Evolutionary conservation across 2,329 filamentous ascomycete genomes (phyloP).

Genomic region (Ploettnerulaceae sp.): DNA sequence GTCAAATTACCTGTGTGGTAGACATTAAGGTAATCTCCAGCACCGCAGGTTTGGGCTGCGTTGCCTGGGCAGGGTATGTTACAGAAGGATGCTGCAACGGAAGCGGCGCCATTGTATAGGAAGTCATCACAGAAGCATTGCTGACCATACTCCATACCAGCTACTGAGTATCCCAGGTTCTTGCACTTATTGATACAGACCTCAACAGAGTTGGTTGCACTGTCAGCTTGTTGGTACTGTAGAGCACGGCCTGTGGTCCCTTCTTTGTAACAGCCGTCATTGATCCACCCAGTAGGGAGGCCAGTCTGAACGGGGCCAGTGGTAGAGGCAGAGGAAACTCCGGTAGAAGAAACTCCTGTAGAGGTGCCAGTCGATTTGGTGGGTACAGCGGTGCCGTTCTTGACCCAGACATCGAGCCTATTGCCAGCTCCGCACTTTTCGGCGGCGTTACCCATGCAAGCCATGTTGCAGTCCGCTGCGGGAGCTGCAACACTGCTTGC

Average conservation of each 20-base stretch:
- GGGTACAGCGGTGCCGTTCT: neutral
- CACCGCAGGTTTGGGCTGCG: conserved; percentile 30
- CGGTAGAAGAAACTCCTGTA: neutral
- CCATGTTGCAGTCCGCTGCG: conserved; percentile 15
- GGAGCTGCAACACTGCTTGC: conserved; percentile 8
- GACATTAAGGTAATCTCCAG: conserved; percentile 26
- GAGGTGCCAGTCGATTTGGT: too few relatives aligned
- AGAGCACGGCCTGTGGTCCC: conserved; percentile 5
- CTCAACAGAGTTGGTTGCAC: neutral
- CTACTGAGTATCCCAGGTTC: conserved; percentile 3
- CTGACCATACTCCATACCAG: conserved; percentile 9
- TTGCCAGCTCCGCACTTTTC: conserved; percentile 22
- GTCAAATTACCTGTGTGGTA: conserved; percentile 25
- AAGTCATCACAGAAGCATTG: conserved; percentile 9
- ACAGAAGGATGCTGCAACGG: neutral
- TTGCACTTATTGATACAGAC: neutral
- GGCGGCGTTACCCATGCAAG: conserved; percentile 16
- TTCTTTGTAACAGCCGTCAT: conserved; percentile 17
- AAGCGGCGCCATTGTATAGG: conserved; percentile 3
- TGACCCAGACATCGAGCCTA: conserved; percentile 15
- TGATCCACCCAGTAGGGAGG: conserved; percentile 12
- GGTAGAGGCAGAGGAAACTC: neutral
- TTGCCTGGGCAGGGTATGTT: conserved; percentile 5
- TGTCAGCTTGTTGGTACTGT: conserved; percentile 5
- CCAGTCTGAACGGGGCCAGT: neutral